Conservation (phyloP, 306 rosid genomes). For the Citrullus colocynthis region DNA sequence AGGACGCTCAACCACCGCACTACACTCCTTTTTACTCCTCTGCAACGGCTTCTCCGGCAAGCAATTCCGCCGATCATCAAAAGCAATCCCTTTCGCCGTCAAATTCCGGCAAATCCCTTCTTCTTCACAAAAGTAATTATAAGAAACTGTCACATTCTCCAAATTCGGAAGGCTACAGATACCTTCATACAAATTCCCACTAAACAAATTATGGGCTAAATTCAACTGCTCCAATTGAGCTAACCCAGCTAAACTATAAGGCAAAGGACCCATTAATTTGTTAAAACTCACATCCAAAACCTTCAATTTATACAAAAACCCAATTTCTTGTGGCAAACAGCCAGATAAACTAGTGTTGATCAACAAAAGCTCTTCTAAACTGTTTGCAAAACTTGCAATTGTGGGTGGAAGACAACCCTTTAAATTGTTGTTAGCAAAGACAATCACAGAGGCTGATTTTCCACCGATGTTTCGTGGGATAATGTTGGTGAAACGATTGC, state of each 20-base stretch:
- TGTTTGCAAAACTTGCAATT: slow-evolving; percentile 41
- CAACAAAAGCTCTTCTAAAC: slow-evolving; percentile 61
- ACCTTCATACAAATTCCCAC: slow-evolving; percentile 50
- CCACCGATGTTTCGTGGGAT: slow-evolving; percentile 34
- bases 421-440: slow-evolving; percentile 71
- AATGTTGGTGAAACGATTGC: slow-evolving; percentile 48
- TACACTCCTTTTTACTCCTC: slow-evolving; percentile 51
- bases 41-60: slow-evolving; percentile 48
- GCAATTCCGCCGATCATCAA: slow-evolving; percentile 61
- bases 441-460: slow-evolving; percentile 49
- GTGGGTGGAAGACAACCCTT: slow-evolving; percentile 63
- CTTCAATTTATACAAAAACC: slow-evolving; percentile 66
- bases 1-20: slow-evolving; percentile 30
- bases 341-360: slow-evolving; percentile 65
- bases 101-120: slow-evolving; percentile 53
- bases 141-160: slow-evolving; percentile 58
- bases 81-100: slow-evolving; percentile 31
- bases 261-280: slow-evolving; percentile 57
- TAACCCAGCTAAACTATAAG: slow-evolving; percentile 70
- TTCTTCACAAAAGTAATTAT: slow-evolving; percentile 79
- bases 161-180: slow-evolving; percentile 60
- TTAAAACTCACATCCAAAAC: slow-evolving; percentile 72
- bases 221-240: slow-evolving; percentile 68
- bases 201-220: slow-evolving; percentile 52
- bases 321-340: slow-evolving; percentile 74